A percentile compares a stretch with the other conserved stretches of the same genome.
phyloP scores from a whole-genome alignment of 129 eudicot species.

The Scalesia atractyloides region DNA sequence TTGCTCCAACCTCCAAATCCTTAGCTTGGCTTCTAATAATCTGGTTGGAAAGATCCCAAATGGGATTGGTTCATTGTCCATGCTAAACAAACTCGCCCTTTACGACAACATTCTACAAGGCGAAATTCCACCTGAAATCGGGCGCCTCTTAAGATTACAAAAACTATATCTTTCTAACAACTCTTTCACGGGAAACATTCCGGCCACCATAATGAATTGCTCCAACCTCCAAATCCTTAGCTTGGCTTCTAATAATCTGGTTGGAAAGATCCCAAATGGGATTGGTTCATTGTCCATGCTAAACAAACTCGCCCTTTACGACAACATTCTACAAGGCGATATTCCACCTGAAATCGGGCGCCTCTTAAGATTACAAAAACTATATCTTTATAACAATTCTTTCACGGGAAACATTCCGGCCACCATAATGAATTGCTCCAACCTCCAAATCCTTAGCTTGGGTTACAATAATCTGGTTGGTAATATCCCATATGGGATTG shows the following conservation, averaged over 20 bases:
- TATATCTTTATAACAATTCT: not conserved
- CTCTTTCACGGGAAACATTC: not conserved
- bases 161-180: not conserved
- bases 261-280: not conserved
- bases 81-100: too few species aligned
- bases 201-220: not conserved
- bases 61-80: too few species aligned
- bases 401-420: not conserved
- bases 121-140: not conserved
- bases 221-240: not conserved
- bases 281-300: not conserved
- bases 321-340: not conserved
- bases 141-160: not conserved
- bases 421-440: not conserved
- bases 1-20: not conserved
- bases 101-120: too few species aligned
- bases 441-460: not conserved
- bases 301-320: not conserved
- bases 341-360: not conserved
- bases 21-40: not conserved
- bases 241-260: not conserved
- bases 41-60: not conserved
- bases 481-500: constrained; percentile 6
- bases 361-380: not conserved
- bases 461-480: not conserved